These are phyloP conservation scores for Mycena indigotica DNA, from an alignment of 768 basidiomycete genomes.

Conservation along the genomic window DNA sequence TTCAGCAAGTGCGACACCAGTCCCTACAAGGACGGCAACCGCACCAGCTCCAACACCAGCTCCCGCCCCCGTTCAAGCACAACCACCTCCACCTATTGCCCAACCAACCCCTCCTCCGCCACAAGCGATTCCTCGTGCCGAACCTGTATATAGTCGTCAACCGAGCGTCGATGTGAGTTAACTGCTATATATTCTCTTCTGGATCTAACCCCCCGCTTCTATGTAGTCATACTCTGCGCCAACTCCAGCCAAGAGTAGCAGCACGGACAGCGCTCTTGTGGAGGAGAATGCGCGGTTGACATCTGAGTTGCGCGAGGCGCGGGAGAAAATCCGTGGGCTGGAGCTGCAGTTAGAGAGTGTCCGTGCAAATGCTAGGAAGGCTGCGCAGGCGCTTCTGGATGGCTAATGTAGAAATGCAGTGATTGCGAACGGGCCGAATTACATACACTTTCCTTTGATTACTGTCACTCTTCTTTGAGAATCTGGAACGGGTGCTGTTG, in stretches of 20 bases:
- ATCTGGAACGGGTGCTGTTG: no score
- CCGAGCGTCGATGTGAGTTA: constrained; percentile 34
- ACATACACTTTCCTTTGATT: no score
- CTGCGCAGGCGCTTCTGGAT: constrained; percentile 62
- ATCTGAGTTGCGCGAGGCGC: constrained; percentile 73
- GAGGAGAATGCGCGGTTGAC: constrained; percentile 66
- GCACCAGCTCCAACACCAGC: constrained; percentile 25
- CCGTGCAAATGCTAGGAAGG: constrained; percentile 74
- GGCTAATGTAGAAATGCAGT: constrained; percentile 9
- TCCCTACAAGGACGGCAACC: constrained; percentile 26
- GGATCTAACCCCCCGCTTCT: constrained; percentile 2
- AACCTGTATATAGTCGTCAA: constrained; percentile 21
- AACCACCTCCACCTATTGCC: constrained; percentile 24
- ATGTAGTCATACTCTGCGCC: neutral
- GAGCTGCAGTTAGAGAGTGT: constrained; percentile 81
- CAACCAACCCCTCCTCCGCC: constrained; percentile 26
- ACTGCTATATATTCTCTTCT: constrained; percentile 2
- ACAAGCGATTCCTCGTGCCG: constrained; percentile 7
- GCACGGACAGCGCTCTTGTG: constrained; percentile 31
- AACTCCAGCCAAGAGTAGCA: neutral
- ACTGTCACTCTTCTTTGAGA: no score
- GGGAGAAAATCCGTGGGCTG: constrained; percentile 79
- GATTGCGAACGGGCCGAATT: no score
- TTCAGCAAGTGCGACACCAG: constrained; percentile 28
- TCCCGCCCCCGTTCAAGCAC: constrained; percentile 23